A percentile compares a stretch with the other conserved stretches of the same genome.
phyloP scores from a whole-genome alignment of 2,329 filamentous ascomycete species.

The Aspergillaceae sp. region DNA sequence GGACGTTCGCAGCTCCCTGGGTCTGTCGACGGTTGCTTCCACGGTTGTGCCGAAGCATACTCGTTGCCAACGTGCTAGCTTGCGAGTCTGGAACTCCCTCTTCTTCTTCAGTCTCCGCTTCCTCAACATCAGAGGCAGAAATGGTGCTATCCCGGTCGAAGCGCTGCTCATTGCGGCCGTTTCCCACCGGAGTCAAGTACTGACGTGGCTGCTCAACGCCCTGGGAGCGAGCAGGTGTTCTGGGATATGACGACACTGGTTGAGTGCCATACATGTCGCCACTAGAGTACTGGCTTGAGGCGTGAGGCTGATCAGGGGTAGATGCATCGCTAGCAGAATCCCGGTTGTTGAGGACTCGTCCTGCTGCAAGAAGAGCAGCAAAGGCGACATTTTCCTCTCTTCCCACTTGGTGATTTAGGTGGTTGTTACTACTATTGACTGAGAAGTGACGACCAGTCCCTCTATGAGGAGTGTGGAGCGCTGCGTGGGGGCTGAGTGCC shows the following conservation, averaged over 20 bases:
- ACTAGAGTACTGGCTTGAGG: slow-evolving; percentile 41
- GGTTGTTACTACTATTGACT: slow-evolving; percentile 10
- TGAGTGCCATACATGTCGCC: slow-evolving; percentile 69
- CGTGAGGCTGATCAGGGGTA: slow-evolving; percentile 51
- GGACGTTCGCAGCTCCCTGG: slow-evolving; percentile 28
- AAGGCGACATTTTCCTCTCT: slow-evolving; percentile 57
- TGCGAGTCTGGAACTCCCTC: slow-evolving; percentile 64
- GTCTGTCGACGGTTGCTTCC: slow-evolving; percentile 30
- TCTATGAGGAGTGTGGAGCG: slow-evolving; percentile 38
- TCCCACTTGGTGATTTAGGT: slow-evolving; percentile 29
- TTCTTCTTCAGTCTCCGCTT: slow-evolving; percentile 43
- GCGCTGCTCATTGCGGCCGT: slow-evolving; percentile 44
- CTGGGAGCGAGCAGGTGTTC: slow-evolving; percentile 57
- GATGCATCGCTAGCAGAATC: slow-evolving; percentile 67
- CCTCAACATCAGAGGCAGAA: slow-evolving; percentile 53
- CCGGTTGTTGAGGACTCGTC: slow-evolving; percentile 67
- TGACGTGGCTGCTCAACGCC: slow-evolving; percentile 42
- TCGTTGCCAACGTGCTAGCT: slow-evolving; percentile 67
- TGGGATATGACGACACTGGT: slow-evolving; percentile 75
- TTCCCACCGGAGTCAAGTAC: slow-evolving; percentile 51
- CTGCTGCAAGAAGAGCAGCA: slow-evolving; percentile 58
- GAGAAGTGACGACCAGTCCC: slow-evolving; percentile 34
- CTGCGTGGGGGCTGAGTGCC: slow-evolving; percentile 50
- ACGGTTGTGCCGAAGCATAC: slow-evolving; percentile 58
- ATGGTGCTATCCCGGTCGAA: slow-evolving; percentile 75